These are phyloP conservation scores for Nemania diffusa DNA, from an alignment of 2,329 filamentous ascomycete species.

Conservation along the genomic window DNA sequence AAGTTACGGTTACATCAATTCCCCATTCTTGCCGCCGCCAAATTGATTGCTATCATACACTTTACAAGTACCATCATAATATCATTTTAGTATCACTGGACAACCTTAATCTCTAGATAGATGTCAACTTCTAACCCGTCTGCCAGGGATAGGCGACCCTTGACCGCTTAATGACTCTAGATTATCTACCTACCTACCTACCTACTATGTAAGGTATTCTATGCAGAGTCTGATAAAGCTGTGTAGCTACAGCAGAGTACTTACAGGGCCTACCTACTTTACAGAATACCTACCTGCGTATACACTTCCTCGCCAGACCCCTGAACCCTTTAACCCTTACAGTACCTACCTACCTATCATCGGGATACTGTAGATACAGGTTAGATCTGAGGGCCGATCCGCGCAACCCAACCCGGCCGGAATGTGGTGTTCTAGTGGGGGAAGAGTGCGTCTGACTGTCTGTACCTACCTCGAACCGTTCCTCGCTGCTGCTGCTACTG, in stretches of 20 bases:
- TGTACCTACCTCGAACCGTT: slow-evolving; percentile 36
- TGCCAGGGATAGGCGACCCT: neutral
- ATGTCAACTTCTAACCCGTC: neutral
- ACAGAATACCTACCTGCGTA: no score
- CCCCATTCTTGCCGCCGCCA: neutral
- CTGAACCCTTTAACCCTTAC: no score
- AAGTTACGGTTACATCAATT: neutral
- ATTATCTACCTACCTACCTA: no score
- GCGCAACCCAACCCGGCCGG: slow-evolving; percentile 36
- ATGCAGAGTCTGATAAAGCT: neutral
- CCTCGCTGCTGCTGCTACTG: slow-evolving; percentile 35
- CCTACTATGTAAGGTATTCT: no score
- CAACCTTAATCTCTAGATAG: slow-evolving; percentile 14
- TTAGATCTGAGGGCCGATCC: slow-evolving; percentile 17
- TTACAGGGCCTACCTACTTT: no score
- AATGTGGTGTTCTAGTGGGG: slow-evolving; percentile 44
- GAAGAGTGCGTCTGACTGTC: slow-evolving; percentile 41
- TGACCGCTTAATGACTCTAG: neutral
- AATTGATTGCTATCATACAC: slow-evolving; percentile 22
- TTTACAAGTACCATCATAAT: slow-evolving; percentile 32
- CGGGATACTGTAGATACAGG: neutral
- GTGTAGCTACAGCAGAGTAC: neutral
- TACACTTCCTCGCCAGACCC: neutral
- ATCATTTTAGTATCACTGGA: neutral
- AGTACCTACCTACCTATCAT: neutral